Conservation (phyloP, 1,139 yeast species). For the Hyphopichia fennica region DNA sequence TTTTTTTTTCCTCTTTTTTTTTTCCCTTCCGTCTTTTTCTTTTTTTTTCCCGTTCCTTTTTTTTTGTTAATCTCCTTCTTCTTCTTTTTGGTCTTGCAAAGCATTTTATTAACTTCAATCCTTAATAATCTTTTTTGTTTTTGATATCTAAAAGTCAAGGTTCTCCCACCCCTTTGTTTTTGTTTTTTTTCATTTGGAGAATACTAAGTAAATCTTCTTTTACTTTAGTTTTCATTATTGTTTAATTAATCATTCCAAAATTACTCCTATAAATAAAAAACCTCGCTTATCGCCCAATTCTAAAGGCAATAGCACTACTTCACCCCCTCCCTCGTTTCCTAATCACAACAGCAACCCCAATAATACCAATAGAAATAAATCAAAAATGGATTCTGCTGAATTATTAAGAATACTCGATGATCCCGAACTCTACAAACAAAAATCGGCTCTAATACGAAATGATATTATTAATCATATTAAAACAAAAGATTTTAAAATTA, state of each 20-base stretch:
- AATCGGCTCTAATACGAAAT: constrained; percentile 32
- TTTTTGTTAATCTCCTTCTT: too few relatives aligned
- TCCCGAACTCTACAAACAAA: constrained; percentile 35
- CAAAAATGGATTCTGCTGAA: constrained; percentile 30
- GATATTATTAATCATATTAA: constrained; percentile 31
- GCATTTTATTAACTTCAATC: too few relatives aligned
- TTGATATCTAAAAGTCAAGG: too few relatives aligned
- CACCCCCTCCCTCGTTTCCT: not conserved
- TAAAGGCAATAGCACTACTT: not conserved
- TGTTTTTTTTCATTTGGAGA: not conserved
- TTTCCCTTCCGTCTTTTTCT: too few relatives aligned
- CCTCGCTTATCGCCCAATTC: constrained; percentile 4
- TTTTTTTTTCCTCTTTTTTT: too few relatives aligned
- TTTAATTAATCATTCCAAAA: constrained; percentile 7
- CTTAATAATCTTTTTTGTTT: too few relatives aligned
- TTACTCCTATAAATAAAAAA: constrained; percentile 10
- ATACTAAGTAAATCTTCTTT: not conserved
- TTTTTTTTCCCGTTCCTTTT: too few relatives aligned
- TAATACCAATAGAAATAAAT: not conserved
- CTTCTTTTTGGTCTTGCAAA: too few relatives aligned
- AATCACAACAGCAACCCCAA: not conserved
- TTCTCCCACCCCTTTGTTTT: not conserved
- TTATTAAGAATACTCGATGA: constrained; percentile 40
- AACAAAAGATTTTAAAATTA: constrained; percentile 30
- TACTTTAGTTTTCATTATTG: not conserved